A percentile compares a stretch with the other conserved stretches of the same genome.
phyloP scores from a whole-genome alignment of 176 grass and related monocot genomes.

The Typha latifolia region DNA sequence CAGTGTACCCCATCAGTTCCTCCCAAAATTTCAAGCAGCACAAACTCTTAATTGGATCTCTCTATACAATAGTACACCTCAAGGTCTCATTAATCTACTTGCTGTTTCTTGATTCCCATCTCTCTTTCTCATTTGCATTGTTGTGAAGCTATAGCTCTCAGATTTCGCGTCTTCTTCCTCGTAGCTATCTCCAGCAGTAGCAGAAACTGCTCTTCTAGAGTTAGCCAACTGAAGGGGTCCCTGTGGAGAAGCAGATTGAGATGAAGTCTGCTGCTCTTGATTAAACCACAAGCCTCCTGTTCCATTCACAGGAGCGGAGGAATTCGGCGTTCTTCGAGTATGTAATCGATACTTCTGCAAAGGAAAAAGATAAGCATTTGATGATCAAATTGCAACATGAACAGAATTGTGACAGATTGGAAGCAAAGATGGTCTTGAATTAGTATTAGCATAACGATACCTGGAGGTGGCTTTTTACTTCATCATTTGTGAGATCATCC shows the following conservation, averaged over 20 bases:
- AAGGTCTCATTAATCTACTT: too few relatives aligned
- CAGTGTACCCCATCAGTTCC: too few relatives aligned
- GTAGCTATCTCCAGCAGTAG: neutral
- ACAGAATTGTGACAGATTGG: neutral
- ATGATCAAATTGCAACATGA: neutral
- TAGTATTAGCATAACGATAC: neutral
- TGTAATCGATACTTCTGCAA: neutral
- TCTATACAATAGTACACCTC: too few relatives aligned
- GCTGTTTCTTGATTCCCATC: neutral
- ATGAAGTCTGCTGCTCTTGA: neutral
- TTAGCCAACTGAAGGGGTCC: neutral
- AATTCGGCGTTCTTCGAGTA: neutral
- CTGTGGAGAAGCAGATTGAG: neutral
- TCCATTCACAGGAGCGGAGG: neutral
- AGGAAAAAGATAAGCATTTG: neutral
- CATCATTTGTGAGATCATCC: slow-evolving; percentile 5
- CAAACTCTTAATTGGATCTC: too few relatives aligned
- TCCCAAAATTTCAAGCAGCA: too few relatives aligned
- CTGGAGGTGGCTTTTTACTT: slow-evolving; percentile 3
- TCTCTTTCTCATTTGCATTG: neutral
- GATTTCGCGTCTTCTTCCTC: neutral
- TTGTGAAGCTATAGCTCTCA: neutral
- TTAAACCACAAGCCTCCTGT: neutral
- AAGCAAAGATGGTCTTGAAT: neutral
- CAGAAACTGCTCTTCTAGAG: neutral